Evolutionary conservation across 768 basidiomycete species (phyloP), one percentile per base, ranked within the genome.

Genomic region (Crassisporium funariophilum): DNA sequence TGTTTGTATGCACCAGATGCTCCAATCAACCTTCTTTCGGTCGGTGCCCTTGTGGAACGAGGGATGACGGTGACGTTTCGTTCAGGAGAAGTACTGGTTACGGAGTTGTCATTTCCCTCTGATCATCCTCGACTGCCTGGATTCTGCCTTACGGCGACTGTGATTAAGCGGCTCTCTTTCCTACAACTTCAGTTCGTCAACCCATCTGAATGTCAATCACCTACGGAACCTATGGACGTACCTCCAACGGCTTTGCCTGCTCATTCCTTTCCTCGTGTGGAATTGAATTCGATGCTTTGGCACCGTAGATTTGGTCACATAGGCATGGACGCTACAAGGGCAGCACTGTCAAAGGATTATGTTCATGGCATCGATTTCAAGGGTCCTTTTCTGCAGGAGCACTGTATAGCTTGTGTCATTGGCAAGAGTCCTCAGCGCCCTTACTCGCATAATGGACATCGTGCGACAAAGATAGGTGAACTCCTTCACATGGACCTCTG

Each of bases 401-500:
- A 27, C 17, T 57, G 55, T 22, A 25, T 54, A 0, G 20, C 52
- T 2, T 57, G 52, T n/a, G 15, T 57, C 1, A 23, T 57, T 19
- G 55, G 55, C 1, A 56, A 56, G 23, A 8, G 22, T 1, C 46
- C 46, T 3, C 52, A 53, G 25, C 31, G 17, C 0, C 33, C 52
- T 0, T 57, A 41, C 27, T 8, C 33, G 1, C 35, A 50, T 10
- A 33, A 51, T 27, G 52, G 41, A 2, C 16, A 51, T 34, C 46
- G 44, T 12, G 57, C 58, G 0, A 3, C 10, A 0, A 5, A 42
- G 0, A 21, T 62, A 10, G 54, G 62, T 1, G 56, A 64, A 0
- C 47, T 64, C 0, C 38, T 66, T 0, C 66, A 68, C n/a, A 55
- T 60, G n/a, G 60, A 65, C 23, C 47, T 44, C 0, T 63, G 57